phyloP scores from a whole-genome alignment of 169 alveolate species.

The Babesia divergens region DNA sequence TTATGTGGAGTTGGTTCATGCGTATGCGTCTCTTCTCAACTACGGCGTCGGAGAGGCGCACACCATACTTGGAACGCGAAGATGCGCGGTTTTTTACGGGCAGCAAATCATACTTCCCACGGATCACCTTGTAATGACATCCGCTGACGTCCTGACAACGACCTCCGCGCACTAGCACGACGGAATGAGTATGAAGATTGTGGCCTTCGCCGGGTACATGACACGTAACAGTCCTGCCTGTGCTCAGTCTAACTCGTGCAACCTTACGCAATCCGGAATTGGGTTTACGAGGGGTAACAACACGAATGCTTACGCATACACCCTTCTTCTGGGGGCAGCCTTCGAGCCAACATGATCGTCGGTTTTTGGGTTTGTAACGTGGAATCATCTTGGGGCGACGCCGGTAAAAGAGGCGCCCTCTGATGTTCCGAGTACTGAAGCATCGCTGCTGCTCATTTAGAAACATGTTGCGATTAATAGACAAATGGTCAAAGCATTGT shows the following conservation, averaged over 20 bases:
- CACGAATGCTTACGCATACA: conserved; percentile 72
- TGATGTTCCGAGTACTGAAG: conserved; percentile 72
- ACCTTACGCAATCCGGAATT: conserved; percentile 82
- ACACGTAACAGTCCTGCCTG: conserved; percentile 79
- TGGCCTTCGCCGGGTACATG: conserved; percentile 85
- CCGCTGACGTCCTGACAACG: conserved; percentile 83
- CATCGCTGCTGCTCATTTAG: no score
- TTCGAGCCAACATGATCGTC: conserved; percentile 80
- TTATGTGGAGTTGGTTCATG: conserved; percentile 66
- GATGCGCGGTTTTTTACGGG: conserved; percentile 81
- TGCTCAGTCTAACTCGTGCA: conserved; percentile 80
- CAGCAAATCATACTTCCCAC: conserved; percentile 80
- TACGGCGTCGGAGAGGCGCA: conserved; percentile 46
- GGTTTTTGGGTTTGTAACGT: conserved; percentile 72
- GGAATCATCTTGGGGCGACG: conserved; percentile 80
- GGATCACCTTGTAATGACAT: conserved; percentile 79
- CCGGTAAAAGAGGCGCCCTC: conserved; percentile 76
- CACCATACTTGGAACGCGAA: conserved; percentile 76
- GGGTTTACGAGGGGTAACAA: conserved; percentile 81
- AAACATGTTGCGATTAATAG: no score
- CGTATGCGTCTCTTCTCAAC: conserved; percentile 42
- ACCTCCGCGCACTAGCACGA: conserved; percentile 82
- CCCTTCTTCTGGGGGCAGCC: conserved; percentile 82
- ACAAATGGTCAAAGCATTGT: no score
- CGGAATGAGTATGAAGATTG: conserved; percentile 79